Base-by-base conservation (phyloP, 2,329 filamentous ascomycete species). In the Seiridium unicorne region DNA sequence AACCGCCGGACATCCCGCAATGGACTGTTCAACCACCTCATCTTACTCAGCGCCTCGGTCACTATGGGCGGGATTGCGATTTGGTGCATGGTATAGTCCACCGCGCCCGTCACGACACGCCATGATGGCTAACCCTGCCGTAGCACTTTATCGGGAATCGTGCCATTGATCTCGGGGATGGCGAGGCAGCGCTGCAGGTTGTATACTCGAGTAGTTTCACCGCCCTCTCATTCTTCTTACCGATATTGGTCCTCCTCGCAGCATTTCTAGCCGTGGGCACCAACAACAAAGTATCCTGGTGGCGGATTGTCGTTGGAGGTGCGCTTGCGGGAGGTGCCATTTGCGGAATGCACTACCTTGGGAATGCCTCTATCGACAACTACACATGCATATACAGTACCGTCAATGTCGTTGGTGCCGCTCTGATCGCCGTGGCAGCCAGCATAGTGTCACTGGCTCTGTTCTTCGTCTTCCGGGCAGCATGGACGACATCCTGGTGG, bases 271-370 rank as follows among this genome's bases (percentile, higher is more conserved):
- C 87, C 40, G 85, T 90, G 49, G 91, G 86, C 5, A 81, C 82
- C 35, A 82, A 82, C 66, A 84, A 84, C 63, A 77, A 72, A 35
- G 80, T 89, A 11, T 82, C 81, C 18, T 84, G 84, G 74, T 75
- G 82, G 73, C 83, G 87, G 49, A 81, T 90, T 9, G 69, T 81
- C 6, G 69, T 85, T 4, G 89, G 89, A 7, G 91, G 92, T 5
- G 69, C 86, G 1, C 79, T 93, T 48, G 89, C 89, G 1, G 92
- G 92, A 11, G 79, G 87, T 4, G 88, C 91, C 31, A 88, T 95
- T 55, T 92, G 89, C 61, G 90, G 89, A 38, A 95, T 96, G 92
- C 91, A 96, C 72, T 96, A 95, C 68, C 79, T 94, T 18, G 91
- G 91, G n/a, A 93, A 96, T 70, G 84, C 89, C 38, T 92, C 91